These are phyloP conservation scores for Salix suchowensis DNA, from an alignment of 345 rosid genomes.

Conservation along the genomic window DNA sequence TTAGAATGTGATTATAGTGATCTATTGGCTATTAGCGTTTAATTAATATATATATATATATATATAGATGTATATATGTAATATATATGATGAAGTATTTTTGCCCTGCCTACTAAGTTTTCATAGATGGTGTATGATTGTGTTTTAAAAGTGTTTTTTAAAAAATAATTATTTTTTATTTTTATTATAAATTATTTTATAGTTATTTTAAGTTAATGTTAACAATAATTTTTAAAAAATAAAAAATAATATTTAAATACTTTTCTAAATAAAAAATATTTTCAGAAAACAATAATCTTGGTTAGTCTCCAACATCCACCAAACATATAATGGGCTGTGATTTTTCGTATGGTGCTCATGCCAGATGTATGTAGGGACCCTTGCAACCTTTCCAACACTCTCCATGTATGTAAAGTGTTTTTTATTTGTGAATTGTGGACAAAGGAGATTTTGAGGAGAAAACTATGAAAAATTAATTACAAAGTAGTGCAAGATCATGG, in stretches of 20 bases:
- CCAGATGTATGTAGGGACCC: slow-evolving; percentile 10
- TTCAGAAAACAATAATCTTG: no score
- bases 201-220: no score
- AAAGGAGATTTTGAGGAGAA: neutral
- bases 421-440: neutral
- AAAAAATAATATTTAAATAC: no score
- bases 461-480: neutral
- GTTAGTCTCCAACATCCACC: no score
- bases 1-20: slow-evolving; percentile 3
- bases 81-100: no score
- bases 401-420: slow-evolving; percentile 2
- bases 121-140: neutral
- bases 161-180: no score
- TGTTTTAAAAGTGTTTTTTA: no score
- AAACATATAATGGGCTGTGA: neutral
- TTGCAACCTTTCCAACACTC: neutral
- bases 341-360: neutral
- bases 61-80: no score
- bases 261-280: no score
- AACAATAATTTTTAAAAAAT: no score
- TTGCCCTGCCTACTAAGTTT: neutral
- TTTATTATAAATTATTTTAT: no score
- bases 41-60: neutral
- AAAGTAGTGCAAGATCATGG: neutral
- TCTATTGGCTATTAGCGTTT: neutral